A percentile compares a stretch with the other conserved stretches of the same genome.
Evolutionary conservation across 805 yeast species (phyloP).

Genomic region (Wickerhamiella dianesei): DNA sequence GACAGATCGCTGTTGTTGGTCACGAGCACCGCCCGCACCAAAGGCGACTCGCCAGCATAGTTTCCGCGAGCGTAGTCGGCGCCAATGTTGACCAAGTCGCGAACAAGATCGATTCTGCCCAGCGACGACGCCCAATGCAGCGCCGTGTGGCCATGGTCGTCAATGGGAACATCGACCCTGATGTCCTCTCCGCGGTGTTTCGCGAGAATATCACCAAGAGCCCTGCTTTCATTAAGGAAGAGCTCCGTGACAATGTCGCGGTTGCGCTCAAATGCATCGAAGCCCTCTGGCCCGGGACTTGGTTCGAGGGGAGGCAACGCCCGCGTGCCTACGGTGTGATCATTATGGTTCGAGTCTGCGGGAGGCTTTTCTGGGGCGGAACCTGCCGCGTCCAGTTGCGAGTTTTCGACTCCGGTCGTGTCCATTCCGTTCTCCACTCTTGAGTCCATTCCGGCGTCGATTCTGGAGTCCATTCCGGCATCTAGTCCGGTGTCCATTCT

Average conservation of each 20-base stretch:
- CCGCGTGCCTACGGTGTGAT: not conserved
- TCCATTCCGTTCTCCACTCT: not conserved
- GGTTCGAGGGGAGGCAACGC: slow-evolving; percentile 11
- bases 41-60: slow-evolving; percentile 73
- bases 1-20: slow-evolving; percentile 72
- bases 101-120: slow-evolving; percentile 61
- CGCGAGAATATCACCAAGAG: slow-evolving; percentile 10
- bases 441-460: no score
- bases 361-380: no score
- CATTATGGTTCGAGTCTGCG: no score
- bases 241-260: slow-evolving; percentile 16
- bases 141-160: slow-evolving; percentile 85
- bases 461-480: no score
- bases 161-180: slow-evolving; percentile 68
- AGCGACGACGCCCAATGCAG: slow-evolving; percentile 93
- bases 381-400: not conserved
- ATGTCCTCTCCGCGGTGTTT: slow-evolving; percentile 22
- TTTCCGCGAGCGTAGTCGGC: slow-evolving; percentile 63
- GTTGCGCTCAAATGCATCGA: slow-evolving; percentile 7
- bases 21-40: slow-evolving; percentile 70
- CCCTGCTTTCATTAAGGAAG: slow-evolving; percentile 15
- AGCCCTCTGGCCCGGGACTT: not conserved
- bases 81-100: slow-evolving; percentile 50
- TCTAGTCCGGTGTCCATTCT: no score
- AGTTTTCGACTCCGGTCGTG: not conserved